phyloP scores from a whole-genome alignment of 805 yeast genomes.

The Myxozyma lipomycoides region DNA sequence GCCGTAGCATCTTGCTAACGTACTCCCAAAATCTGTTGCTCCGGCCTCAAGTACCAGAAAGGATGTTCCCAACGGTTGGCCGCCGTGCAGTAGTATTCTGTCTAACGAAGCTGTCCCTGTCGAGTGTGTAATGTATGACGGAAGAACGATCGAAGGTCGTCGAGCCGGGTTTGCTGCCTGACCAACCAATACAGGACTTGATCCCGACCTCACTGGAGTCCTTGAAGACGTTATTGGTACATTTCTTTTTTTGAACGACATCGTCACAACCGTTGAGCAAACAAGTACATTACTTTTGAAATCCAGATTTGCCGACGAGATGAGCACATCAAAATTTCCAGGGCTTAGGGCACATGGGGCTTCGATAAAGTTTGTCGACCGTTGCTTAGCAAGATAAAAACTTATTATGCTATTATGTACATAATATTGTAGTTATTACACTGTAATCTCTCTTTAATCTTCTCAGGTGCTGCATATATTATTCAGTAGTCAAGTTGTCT shows the following conservation, averaged over 20 bases:
- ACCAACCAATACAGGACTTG: neutral
- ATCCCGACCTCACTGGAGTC: neutral
- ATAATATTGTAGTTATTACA: no score
- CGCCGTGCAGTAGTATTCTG: slow-evolving; percentile 69
- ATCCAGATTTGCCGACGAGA: no score
- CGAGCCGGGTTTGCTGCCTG: neutral
- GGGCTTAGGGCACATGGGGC: no score
- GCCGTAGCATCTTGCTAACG: slow-evolving; percentile 62
- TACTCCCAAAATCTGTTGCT: slow-evolving; percentile 79
- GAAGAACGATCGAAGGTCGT: slow-evolving; percentile 54
- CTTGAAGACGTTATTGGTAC: slow-evolving; percentile 1
- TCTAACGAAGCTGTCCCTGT: slow-evolving; percentile 80
- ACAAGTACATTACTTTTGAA: no score
- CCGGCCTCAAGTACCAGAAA: slow-evolving; percentile 77
- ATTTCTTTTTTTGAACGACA: slow-evolving; percentile 21
- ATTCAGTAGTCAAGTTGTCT: no score
- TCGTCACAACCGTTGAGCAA: no score
- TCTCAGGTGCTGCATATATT: no score
- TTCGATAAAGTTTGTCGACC: no score
- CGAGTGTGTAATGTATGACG: slow-evolving; percentile 72
- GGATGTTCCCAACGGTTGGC: slow-evolving; percentile 74
- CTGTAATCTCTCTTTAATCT: no score
- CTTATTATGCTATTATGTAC: no score
- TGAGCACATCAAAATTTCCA: no score
- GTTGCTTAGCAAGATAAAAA: no score